Base-by-base conservation (phyloP, 805 yeast genomes). In the Kurtzmaniella cleridarum region DNA sequence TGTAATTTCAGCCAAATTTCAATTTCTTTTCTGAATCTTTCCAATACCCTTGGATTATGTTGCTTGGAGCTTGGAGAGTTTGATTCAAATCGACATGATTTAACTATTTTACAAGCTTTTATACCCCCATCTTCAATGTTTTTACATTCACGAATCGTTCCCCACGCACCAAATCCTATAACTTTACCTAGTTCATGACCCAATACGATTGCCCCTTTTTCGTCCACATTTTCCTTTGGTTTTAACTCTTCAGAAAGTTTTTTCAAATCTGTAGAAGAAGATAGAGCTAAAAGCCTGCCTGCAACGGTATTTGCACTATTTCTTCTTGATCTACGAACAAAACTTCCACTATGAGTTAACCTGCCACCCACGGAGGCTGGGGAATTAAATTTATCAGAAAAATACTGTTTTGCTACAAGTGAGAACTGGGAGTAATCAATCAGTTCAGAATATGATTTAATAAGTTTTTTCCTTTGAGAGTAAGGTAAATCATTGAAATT, bases 111-210 rank as follows among this genome's bases (percentile, higher is more conserved):
- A 46, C 84, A 76, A 0, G 93, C 95, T 39, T 55, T 52, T 3
- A 61, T 52, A 10, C 44, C 64, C 48, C 67, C 65, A 29, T 46
- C 46, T n/a, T 48, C 44, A 3, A 57, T 54, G 13, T 57, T 57
- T 7, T 53, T 57, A 45, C 91, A 84, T 54, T 84, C 91, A 41
- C 95, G 66, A 9, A 89, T 82, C 23, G 81, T 73, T 9, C 96
- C 95, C 84, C 93, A 90, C 0, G 95, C 95, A 11, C 97, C 96
- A 54, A 76, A 78, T 1, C 96, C 96, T 44, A 88, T 81, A 9
- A 82, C 73, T 48, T 78, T 79, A 1, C 95, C 95, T 24, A 89
- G 55, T 26, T 61, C 71, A 47, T 78, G 78, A 12, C 76, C 79
- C 63, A 82, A 47, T 1, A 88, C 76, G 17, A 72, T 56, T 11